Evolutionary conservation across 2,329 filamentous ascomycete species (phyloP).

Genomic region (Aspergillus costaricaensis): DNA sequence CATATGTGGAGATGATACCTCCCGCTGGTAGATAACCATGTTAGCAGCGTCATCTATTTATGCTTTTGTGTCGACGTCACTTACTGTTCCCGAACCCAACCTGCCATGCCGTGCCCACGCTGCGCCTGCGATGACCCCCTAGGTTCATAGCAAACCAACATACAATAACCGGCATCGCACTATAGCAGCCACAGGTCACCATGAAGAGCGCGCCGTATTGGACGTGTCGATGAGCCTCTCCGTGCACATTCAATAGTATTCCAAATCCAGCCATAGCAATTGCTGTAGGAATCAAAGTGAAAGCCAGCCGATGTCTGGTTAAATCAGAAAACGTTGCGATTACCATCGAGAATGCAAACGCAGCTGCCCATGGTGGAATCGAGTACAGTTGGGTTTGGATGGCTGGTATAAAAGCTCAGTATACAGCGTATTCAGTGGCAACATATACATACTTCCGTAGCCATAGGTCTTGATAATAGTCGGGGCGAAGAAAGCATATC

Average conservation of each 20-base stretch:
- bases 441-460: conserved; percentile 50
- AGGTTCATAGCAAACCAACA: conserved; percentile 85
- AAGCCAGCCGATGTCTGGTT: conserved; percentile 71
- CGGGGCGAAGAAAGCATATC: conserved; percentile 75
- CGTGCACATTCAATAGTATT: conserved; percentile 71
- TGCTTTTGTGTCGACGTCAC: conserved; percentile 12
- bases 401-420: conserved; percentile 24
- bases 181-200: conserved; percentile 76
- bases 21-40: conserved; percentile 52
- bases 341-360: conserved; percentile 77
- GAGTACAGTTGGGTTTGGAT: conserved; percentile 56
- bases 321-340: conserved; percentile 73
- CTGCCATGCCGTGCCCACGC: conserved; percentile 74
- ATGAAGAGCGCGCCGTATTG: conserved; percentile 83
- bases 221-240: conserved; percentile 56
- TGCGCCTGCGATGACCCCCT: conserved; percentile 69
- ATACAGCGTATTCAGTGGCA: not conserved
- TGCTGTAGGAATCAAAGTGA: conserved; percentile 67
- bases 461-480: conserved; percentile 69
- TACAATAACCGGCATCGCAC: conserved; percentile 84
- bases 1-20: conserved; percentile 74
- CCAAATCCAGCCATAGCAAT: conserved; percentile 73
- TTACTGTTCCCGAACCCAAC: conserved; percentile 70
- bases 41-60: conserved; percentile 9
- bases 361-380: conserved; percentile 65